phyloP scores from a whole-genome alignment of 306 rosid species.

The Prosopis cineraria region DNA sequence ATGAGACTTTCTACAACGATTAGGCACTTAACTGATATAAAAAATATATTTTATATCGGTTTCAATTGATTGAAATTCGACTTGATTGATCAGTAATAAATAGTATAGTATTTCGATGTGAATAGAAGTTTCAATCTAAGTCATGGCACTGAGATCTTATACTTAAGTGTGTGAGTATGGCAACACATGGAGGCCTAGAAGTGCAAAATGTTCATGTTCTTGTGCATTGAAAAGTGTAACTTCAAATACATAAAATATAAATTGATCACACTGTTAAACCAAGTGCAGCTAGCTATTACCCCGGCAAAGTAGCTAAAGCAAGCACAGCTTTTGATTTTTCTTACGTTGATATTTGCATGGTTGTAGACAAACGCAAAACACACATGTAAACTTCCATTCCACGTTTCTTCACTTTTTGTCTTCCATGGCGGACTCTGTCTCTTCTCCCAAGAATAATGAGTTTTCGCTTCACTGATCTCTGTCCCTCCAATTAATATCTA shows the following conservation, averaged over 20 bases:
- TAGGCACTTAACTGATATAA: too few relatives aligned
- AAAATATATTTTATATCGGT: too few relatives aligned
- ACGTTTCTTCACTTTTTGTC: constrained; percentile 33
- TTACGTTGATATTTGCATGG: constrained; percentile 32
- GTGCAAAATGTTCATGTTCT: constrained; percentile 37
- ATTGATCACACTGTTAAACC: constrained; percentile 9
- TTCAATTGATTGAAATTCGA: too few relatives aligned
- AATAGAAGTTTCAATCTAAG: not conserved
- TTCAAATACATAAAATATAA: not conserved
- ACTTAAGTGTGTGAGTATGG: not conserved
- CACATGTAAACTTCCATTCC: constrained; percentile 45
- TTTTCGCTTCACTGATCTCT: not conserved
- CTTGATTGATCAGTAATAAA: not conserved
- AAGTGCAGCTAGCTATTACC: constrained; percentile 21
- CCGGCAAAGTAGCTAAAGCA: constrained; percentile 31
- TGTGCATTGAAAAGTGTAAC: constrained; percentile 17
- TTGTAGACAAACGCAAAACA: constrained; percentile 66
- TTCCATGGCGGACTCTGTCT: constrained; percentile 9
- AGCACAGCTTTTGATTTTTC: constrained; percentile 25
- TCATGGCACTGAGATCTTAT: not conserved
- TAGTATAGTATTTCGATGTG: not conserved
- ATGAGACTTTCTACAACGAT: too few relatives aligned
- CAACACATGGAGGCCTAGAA: constrained; percentile 27
- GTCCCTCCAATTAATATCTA: not conserved
- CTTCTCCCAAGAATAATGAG: constrained; percentile 4